Evolutionary conservation across 2,329 filamentous ascomycete species (phyloP), one percentile per base, ranked within the genome.

Genomic region (Aspergillus nomiae): DNA sequence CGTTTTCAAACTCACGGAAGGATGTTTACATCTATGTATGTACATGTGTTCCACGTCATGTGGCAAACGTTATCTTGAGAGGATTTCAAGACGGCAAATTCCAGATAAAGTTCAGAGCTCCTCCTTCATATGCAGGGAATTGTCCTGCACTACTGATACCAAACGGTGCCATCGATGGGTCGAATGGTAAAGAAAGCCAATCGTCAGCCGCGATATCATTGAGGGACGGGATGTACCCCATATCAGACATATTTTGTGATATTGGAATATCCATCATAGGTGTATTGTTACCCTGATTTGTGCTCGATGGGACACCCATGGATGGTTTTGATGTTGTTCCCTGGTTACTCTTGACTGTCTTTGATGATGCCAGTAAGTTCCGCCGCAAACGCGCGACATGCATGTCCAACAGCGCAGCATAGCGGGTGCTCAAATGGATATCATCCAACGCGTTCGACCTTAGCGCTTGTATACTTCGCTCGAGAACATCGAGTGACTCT

Each of bases 371-470:
- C 6, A 79, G 66, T 38, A 81, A 70, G 58, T 78, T 77, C 6
- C 71, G 74, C 11, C 77, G 77, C 60, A 81, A 64, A 8, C 78
- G 76, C n/a, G 77, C 75, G 19, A 81, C 76, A 61, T 82, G 79
- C 61, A 78, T 74, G 26, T 84, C 83, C 12, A 85, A 72, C 2
- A 85, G 74, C 0, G 80, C 82, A 4, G 83, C 83, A 66, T 84
- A 85, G 26, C 83, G 77, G 4, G 81, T 81, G 11, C 81, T 82
- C 4, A 85, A 73, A 66, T 85, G 83, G 65, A 85, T 83, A 62
- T 85, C 83, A 59, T 85, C 83, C 2, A 84, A 69, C 0, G 81
- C 79, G 60, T 81, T 84, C 1, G 80, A 81, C 45, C 81, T 76
- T 56, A 85, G 71, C 8, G 82, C 82, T 28, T 79, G 76, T 45